Conservation (phyloP, 805 yeast species). For the Grigorovia yakushimaensis region DNA sequence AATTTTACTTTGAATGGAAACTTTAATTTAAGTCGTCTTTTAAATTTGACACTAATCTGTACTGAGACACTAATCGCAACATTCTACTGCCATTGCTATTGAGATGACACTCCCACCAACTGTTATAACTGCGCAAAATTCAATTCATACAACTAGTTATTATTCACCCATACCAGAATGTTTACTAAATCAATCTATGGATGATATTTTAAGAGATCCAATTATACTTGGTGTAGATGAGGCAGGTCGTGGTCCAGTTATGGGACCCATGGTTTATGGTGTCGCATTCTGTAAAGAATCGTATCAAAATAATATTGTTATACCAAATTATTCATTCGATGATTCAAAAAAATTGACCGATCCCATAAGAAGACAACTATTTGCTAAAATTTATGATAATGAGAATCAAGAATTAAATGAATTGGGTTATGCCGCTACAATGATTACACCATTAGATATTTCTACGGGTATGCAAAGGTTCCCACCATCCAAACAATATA, state of each 20-base stretch:
- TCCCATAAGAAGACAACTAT: slow-evolving; percentile 50
- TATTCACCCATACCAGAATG: slow-evolving; percentile 39
- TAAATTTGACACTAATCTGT: too few species aligned
- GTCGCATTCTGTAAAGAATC: slow-evolving; percentile 61
- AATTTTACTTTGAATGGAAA: too few species aligned
- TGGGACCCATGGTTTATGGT: slow-evolving; percentile 98
- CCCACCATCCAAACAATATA: slow-evolving; percentile 38
- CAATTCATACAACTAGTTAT: slow-evolving; percentile 36
- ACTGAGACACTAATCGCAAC: too few species aligned
- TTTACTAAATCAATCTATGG: not conserved
- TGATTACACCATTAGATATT: slow-evolving; percentile 80
- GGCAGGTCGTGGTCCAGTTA: slow-evolving; percentile 97
- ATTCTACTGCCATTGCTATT: too few species aligned
- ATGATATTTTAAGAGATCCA: slow-evolving; percentile 22
- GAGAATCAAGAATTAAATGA: slow-evolving; percentile 37
- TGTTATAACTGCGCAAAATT: slow-evolving; percentile 14
- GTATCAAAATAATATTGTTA: slow-evolving; percentile 36
- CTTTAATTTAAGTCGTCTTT: too few species aligned
- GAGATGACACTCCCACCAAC: slow-evolving; percentile 23
- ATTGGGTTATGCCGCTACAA: slow-evolving; percentile 82
- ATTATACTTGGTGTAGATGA: slow-evolving; percentile 85
- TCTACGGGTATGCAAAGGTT: slow-evolving; percentile 79
- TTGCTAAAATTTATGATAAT: slow-evolving; percentile 50
- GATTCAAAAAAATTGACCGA: slow-evolving; percentile 87
- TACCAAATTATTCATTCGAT: slow-evolving; percentile 69